Conservation (phyloP, 2,329 filamentous ascomycete species). For the Trematosphaeria pertusa region DNA sequence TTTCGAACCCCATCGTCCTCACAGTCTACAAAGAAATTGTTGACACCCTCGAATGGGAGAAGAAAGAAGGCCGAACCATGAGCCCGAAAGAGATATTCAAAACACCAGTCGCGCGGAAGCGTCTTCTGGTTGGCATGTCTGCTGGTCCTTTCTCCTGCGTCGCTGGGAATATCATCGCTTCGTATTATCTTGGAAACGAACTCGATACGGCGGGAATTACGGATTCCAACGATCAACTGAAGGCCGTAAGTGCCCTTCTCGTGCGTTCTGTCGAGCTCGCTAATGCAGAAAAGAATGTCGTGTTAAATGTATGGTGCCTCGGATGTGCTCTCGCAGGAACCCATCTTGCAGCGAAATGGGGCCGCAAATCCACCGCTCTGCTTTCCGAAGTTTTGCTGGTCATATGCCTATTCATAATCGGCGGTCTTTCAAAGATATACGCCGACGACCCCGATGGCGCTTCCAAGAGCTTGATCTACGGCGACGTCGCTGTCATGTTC, state of each 20-base stretch:
- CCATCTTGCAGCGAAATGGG: constrained; percentile 51
- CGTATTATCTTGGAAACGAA: constrained; percentile 52
- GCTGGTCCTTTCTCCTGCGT: constrained; percentile 45
- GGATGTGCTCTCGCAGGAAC: constrained; percentile 53
- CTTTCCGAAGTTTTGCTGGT: constrained; percentile 33
- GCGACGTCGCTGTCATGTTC: constrained; percentile 58
- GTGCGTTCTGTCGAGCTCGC: background rate
- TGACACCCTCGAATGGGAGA: constrained; percentile 57
- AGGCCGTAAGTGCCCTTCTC: constrained; percentile 28
- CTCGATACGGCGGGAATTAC: constrained; percentile 57
- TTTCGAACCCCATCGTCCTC: constrained; percentile 48
- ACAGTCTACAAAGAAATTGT: constrained; percentile 50
- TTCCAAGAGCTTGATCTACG: constrained; percentile 45
- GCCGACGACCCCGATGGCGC: background rate
- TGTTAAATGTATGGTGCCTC: constrained; percentile 61
- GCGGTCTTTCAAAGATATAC: constrained; percentile 57
- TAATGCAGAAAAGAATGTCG: constrained; percentile 51
- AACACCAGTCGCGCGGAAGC: constrained; percentile 45
- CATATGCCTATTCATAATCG: constrained; percentile 59
- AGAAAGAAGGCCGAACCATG: constrained; percentile 48
- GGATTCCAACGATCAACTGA: constrained; percentile 51
- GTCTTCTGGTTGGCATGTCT: constrained; percentile 51
- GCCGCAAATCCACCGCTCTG: constrained; percentile 55
- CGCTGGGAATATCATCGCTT: constrained; percentile 51
- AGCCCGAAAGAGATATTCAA: constrained; percentile 48